These are phyloP conservation scores for Penicillium ucsense DNA, from an alignment of 495 filamentous ascomycete species.

Conservation along the genomic window DNA sequence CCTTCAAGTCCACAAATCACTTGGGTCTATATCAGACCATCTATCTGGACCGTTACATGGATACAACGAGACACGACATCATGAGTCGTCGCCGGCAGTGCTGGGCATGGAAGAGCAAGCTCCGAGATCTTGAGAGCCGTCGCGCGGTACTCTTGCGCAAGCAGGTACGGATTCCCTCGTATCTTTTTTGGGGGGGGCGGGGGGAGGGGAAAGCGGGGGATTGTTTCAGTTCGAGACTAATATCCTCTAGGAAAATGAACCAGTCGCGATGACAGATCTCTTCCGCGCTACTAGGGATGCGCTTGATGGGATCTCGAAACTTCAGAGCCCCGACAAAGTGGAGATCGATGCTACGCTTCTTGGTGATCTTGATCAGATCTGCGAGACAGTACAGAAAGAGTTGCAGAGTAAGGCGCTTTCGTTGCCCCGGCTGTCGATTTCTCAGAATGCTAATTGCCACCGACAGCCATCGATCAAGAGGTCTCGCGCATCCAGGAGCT, in stretches of 20 bases:
- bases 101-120: conserved; percentile 64
- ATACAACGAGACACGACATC: conserved; percentile 48
- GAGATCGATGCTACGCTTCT: conserved; percentile 21
- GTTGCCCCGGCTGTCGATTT: background rate
- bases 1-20: conserved; percentile 70
- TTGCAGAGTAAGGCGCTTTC: conserved; percentile 24
- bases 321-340: conserved; percentile 15
- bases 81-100: conserved; percentile 51
- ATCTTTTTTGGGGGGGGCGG: too few species aligned
- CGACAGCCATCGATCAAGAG: conserved; percentile 34
- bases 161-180: conserved; percentile 20
- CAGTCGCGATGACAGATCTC: conserved; percentile 22
- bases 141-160: conserved; percentile 36
- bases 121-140: conserved; percentile 45
- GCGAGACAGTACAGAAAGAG: conserved; percentile 24
- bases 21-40: conserved; percentile 65
- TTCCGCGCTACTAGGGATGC: conserved; percentile 20
- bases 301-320: conserved; percentile 26
- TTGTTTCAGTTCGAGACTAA: too few species aligned
- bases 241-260: conserved; percentile 20
- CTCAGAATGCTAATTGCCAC: conserved; percentile 4
- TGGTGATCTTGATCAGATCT: conserved; percentile 23
- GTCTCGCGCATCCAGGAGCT: conserved; percentile 40
- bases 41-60: conserved; percentile 85
- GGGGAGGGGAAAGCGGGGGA: too few species aligned